Evolutionary conservation across 2,329 filamentous ascomycete species (phyloP), one percentile per base, ranked within the genome.

Genomic region (Aspergillus versicolor): DNA sequence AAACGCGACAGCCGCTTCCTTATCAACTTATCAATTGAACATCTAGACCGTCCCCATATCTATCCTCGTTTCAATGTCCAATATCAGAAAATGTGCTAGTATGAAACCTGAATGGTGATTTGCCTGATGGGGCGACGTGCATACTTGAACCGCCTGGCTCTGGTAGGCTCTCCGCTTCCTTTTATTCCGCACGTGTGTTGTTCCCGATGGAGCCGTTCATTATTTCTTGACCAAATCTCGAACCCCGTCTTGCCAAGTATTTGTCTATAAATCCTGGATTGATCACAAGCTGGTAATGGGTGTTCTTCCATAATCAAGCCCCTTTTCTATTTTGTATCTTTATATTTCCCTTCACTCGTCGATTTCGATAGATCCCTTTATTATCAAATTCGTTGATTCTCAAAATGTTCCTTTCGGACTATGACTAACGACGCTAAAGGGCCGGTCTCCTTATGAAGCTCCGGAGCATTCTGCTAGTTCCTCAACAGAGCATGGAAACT

Each of bases 361-460:
- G 34, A 17, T 47, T 17, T 37, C 21, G 5, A 37, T 46, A 45
- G 19, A 34, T 17, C 21, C 15, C n/a, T 32, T 40, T 32, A 27
- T 17, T n/a, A 43, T 32, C 11, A n/a, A 13, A 34, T 43, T 22
- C 21, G n/a, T 38, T 22, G 11, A 22, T 22, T 32, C 24, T 15
- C 27, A 17, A 40, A 19, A 12, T 43, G 12, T 47, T 4, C 45
- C n/a, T 40, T 27, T 49, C 22, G 34, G 37, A 37, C 32, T 24
- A 37, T 50, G 47, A 59, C 64, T 72, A 46, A 74, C 63, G 17
- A 32, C 49, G 48, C 52, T 38, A 27, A 58, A 79, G 77, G 77
- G 77, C 45, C 74, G 77, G 49, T 79, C 77, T 21, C 76, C 77
- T 17, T 79, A 77, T 59, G 75, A 79, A 62, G 63, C 70, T n/a